These are phyloP conservation scores for Solanum tarapatanum DNA, from an alignment of 257 asterid species.

Conservation along the genomic window DNA sequence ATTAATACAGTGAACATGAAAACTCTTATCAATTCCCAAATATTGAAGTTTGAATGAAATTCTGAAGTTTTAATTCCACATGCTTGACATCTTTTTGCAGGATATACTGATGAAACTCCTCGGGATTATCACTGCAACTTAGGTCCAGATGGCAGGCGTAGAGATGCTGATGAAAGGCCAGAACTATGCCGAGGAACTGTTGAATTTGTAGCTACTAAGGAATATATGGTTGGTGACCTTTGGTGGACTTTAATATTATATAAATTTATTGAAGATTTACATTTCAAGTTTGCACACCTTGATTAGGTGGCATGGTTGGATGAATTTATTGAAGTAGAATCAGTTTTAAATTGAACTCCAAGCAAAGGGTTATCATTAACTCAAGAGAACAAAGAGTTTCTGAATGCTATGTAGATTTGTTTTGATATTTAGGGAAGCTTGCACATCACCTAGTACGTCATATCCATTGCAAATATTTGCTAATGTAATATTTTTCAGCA, in stretches of 20 bases:
- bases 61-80: background rate
- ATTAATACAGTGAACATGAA: background rate
- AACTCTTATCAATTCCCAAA: background rate
- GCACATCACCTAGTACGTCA: background rate
- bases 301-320: background rate
- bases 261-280: background rate
- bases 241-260: background rate
- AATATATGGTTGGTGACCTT: conserved; percentile 62
- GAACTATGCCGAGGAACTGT: conserved; percentile 96
- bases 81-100: conserved; percentile 29
- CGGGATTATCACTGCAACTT: conserved; percentile 96
- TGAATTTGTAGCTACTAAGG: conserved; percentile 88
- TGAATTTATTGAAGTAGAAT: background rate
- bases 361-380: background rate
- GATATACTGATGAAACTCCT: conserved; percentile 86
- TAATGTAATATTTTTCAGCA: background rate
- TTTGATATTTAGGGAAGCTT: background rate
- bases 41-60: background rate
- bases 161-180: conserved; percentile 95
- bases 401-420: background rate
- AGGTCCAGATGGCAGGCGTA: conserved; percentile 98
- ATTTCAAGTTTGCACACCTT: background rate
- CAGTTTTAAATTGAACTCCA: background rate
- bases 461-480: background rate
- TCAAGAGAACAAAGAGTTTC: background rate